Base-by-base conservation (phyloP, 805 yeast genomes). In the Candida takata region DNA sequence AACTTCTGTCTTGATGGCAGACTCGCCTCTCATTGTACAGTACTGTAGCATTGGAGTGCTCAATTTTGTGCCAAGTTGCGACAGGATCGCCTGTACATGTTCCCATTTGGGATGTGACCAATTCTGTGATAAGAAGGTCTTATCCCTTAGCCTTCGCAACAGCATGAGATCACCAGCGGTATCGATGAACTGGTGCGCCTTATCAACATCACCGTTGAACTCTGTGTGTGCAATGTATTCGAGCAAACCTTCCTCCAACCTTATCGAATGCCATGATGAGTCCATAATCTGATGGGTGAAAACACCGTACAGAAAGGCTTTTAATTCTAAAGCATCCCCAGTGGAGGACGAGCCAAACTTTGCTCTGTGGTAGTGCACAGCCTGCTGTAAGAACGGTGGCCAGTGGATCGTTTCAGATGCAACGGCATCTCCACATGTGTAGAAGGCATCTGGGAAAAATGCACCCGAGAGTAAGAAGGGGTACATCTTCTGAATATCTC, bases 361-460 rank as follows among this genome's bases (percentile, higher is more conserved):
- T 34, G 51, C 51, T 19, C 60, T 56, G 20, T 57, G 72, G 31
- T 68, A 56, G 6, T 60, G 43, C 5, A 72, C 69, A 1, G 78
- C 74, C 3, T 55, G 53, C 5, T 60, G 53, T 11, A 79, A 45
- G 47, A 78, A 79, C 1, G 79, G 78, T 0, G 85, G 84, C 86
- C 87, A 79, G 49, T 79, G 86, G 0, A 78, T 63, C 20, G 61
- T 69, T 52, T 80, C 87, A 4, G 83, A 80, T 3, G 68, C 67
- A 9, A 67, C 65, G 4, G 71, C 61, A 18, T 56, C 48, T 33
- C 70, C 55, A 52, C 86, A 80, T 24, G 70, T 63, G 53, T 80
- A 80, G 47, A 78, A 72, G 0, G 81, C 74, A 51, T 80, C 87
- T 0, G 87, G 87, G 47, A 72, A 75, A 49, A 80, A 79, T 0